Evolutionary conservation across 495 filamentous ascomycete genomes (phyloP), one percentile per base, ranked within the genome.

Genomic region (Neurospora sp.): DNA sequence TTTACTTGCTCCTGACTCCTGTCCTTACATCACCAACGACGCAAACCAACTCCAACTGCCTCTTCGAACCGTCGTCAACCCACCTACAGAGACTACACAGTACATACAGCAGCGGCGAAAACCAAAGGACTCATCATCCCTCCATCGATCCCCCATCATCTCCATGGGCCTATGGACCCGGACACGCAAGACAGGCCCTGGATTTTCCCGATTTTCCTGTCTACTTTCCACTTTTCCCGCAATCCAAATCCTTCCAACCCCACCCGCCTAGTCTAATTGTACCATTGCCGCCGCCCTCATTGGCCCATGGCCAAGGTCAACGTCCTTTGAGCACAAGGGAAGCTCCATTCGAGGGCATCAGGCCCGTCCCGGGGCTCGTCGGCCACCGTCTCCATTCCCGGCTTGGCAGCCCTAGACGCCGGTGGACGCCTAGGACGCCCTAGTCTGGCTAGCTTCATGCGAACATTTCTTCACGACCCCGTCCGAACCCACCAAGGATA

Each of bases 381-480:
- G 53, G 53, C 53, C 12, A 65, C 12, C 27, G 53, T 65, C 27
- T 35, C 53, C 53, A 65, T 35, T 65, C 53, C 53, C 53, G 27
- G 53, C 53, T 65, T 65, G 53, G 53, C 53, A 65, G 53, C 53
- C 53, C 53, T 65, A 65, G 53, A 35, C 53, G 53, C 53, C 53
- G 53, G 53, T 65, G 53, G 53, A 65, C 53, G 53, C 53, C 53
- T 35, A 65, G 53, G 53, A 65, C 53, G 53, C 53, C 53, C 53
- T 65, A 65, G 27, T 65, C 53, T 35, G 53, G 53, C 53, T 65
- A 65, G 53, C 53, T 65, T 65, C 22, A 65, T 65, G 53, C 53
- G 53, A 46, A 65, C 70, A 37, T 46, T 71, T 46, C 70, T 71
- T 71, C 70, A 59, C 46, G 46, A 71, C 44, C 70, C 41, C 41